Evolutionary conservation across 352 stramenopile genomes (phyloP).

Genomic region (Phytophthora palmivora): DNA sequence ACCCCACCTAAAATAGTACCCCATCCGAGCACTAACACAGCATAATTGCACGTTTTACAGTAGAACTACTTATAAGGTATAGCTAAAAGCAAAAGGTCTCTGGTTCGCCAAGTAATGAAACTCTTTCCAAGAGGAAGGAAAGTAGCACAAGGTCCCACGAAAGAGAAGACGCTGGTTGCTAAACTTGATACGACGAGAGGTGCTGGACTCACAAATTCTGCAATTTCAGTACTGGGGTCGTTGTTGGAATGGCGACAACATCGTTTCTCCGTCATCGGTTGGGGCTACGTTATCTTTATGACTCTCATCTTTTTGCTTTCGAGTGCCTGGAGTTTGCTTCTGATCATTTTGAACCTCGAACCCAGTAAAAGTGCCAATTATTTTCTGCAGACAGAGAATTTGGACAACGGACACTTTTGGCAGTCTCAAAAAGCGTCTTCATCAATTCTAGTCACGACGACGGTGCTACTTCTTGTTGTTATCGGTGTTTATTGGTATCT

Average conservation of each 20-base stretch:
- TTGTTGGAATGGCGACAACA: slow-evolving; percentile 18
- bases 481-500: slow-evolving; percentile 30
- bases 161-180: not conserved
- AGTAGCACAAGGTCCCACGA: slow-evolving; percentile 1
- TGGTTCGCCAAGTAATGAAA: too few species aligned
- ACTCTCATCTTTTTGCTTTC: slow-evolving; percentile 31
- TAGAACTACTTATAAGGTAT: too few species aligned
- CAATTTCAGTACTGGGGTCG: too few species aligned
- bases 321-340: slow-evolving; percentile 40
- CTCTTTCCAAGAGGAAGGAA: slow-evolving; percentile 13
- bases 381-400: slow-evolving; percentile 39
- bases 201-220: too few species aligned
- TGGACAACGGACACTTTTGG: slow-evolving; percentile 37
- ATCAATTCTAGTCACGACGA: slow-evolving; percentile 7
- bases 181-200: not conserved
- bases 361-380: slow-evolving; percentile 46
- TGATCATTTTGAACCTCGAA: slow-evolving; percentile 42
- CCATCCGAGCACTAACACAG: too few species aligned
- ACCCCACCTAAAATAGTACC: too few species aligned
- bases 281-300: slow-evolving; percentile 22
- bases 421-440: slow-evolving; percentile 9
- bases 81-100: too few species aligned
- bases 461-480: slow-evolving; percentile 17
- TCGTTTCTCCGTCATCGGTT: slow-evolving; percentile 25
- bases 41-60: too few species aligned